These are phyloP conservation scores for Cyathus striatus DNA, from an alignment of 768 basidiomycete genomes.

Conservation along the genomic window DNA sequence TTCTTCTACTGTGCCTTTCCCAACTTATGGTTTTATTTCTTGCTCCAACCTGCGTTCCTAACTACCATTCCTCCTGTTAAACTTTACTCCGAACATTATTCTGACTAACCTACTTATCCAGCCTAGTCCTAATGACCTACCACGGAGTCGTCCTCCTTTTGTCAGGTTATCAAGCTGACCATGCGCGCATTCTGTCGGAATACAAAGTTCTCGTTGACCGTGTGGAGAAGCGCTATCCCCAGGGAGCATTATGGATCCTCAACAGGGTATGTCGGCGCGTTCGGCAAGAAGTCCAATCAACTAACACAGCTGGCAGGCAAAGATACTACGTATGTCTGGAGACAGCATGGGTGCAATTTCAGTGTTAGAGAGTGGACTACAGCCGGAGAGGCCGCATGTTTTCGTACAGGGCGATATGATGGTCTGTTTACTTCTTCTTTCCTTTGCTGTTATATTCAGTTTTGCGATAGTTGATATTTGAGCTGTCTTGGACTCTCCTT, in stretches of 20 bases:
- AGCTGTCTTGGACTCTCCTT: conserved; percentile 74
- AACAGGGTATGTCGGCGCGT: conserved; percentile 43
- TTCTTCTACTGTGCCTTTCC: no score
- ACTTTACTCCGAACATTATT: no score
- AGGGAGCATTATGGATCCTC: conserved; percentile 69
- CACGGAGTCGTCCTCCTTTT: conserved; percentile 66
- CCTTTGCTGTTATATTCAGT: neutral
- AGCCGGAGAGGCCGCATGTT: conserved; percentile 41
- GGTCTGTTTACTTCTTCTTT: conserved; percentile 30
- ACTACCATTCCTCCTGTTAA: no score
- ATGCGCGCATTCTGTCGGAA: conserved; percentile 53
- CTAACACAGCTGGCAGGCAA: conserved; percentile 39
- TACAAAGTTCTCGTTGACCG: conserved; percentile 66
- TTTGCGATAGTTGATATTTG: conserved; percentile 73
- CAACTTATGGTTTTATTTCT: no score
- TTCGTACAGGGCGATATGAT: conserved; percentile 74
- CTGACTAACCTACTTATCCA: no score
- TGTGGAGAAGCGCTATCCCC: conserved; percentile 52
- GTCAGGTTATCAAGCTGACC: conserved; percentile 75
- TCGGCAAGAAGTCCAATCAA: neutral
- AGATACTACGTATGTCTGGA: conserved; percentile 66
- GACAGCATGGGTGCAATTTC: conserved; percentile 63
- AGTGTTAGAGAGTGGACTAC: conserved; percentile 54
- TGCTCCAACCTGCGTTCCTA: no score
- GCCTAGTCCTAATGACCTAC: conserved; percentile 79